These are phyloP conservation scores for Allium cepa DNA, from an alignment of 106 monocot species.

Conservation along the genomic window DNA sequence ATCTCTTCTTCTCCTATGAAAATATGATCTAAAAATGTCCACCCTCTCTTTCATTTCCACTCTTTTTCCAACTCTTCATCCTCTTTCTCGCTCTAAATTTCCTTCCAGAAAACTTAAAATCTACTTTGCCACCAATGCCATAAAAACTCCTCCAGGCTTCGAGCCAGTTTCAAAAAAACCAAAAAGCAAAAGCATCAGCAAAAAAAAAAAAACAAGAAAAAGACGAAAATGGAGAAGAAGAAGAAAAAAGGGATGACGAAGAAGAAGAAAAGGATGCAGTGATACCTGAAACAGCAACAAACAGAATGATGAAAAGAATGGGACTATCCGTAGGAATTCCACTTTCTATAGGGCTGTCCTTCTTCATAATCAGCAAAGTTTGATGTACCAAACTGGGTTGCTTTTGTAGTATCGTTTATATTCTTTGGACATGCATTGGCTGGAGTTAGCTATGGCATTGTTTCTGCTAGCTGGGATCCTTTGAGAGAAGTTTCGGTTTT, in stretches of 20 bases:
- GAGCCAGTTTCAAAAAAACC: conserved; percentile 23
- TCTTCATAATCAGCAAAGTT: conserved; percentile 81
- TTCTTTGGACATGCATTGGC: conserved; percentile 89
- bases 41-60: not conserved
- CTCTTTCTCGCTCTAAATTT: not conserved
- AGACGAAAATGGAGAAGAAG: no score
- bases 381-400: conserved; percentile 88
- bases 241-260: conserved; percentile 20
- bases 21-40: not conserved
- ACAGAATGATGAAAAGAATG: conserved; percentile 87
- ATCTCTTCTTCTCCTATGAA: not conserved
- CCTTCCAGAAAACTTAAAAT: not conserved
- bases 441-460: conserved; percentile 89
- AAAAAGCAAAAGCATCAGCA: conserved; percentile 15
- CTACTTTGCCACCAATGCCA: conserved; percentile 2
- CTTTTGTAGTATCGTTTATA: conserved; percentile 80
- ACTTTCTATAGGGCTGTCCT: no score
- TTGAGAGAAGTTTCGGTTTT: no score
- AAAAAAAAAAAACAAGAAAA: conserved; percentile 6
- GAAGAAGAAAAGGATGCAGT: conserved; percentile 23
- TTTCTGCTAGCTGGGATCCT: conserved; percentile 98
- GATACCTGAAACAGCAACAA: conserved; percentile 88
- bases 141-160: conserved; percentile 58
- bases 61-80: not conserved
- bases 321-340: conserved; percentile 77